Evolutionary conservation across 1,284 basidiomycete genomes (phyloP).

Genomic region (Naganishia sp.): DNA sequence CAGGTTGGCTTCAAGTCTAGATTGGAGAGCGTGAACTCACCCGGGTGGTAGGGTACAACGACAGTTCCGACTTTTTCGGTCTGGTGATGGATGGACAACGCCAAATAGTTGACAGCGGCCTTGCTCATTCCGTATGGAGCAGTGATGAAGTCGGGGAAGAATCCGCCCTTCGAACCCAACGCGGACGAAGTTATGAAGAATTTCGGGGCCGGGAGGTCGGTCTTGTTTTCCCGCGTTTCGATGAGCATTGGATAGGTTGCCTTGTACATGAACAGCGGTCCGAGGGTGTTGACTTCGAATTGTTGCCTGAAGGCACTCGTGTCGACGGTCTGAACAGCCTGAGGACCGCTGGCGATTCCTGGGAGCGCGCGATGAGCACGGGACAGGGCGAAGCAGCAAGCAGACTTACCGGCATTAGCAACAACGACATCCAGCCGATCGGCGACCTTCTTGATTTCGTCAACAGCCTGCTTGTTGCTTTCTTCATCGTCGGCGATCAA

Average conservation of each 20-base stretch:
- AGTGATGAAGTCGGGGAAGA: constrained; percentile 17
- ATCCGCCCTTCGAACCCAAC: constrained; percentile 12
- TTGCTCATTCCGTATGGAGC: constrained; percentile 35
- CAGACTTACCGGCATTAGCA: constrained; percentile 28
- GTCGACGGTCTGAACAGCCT: too few relatives aligned
- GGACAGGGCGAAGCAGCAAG: not conserved
- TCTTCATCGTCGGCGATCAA: constrained; percentile 34
- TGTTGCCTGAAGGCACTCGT: constrained; percentile 7
- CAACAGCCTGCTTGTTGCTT: constrained; percentile 31
- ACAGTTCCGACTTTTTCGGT: constrained; percentile 2
- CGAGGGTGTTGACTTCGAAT: constrained; percentile 37
- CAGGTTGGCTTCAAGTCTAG: not conserved
- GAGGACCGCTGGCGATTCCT: constrained; percentile 1
- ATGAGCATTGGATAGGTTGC: constrained; percentile 31
- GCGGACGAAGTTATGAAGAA: constrained; percentile 35
- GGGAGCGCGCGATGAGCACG: not conserved
- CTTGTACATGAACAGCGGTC: constrained; percentile 37
- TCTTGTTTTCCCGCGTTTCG: not conserved
- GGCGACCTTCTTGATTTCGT: constrained; percentile 29
- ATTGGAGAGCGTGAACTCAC: not conserved
- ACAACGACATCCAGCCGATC: constrained; percentile 32
- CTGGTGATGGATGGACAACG: constrained; percentile 33
- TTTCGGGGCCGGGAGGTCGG: constrained; percentile 20
- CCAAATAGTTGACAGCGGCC: constrained; percentile 35
- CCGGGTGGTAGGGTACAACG: constrained; percentile 13